These are phyloP conservation scores for Phytophthora citricola DNA, from an alignment of 352 stramenopile species.

Conservation along the genomic window DNA sequence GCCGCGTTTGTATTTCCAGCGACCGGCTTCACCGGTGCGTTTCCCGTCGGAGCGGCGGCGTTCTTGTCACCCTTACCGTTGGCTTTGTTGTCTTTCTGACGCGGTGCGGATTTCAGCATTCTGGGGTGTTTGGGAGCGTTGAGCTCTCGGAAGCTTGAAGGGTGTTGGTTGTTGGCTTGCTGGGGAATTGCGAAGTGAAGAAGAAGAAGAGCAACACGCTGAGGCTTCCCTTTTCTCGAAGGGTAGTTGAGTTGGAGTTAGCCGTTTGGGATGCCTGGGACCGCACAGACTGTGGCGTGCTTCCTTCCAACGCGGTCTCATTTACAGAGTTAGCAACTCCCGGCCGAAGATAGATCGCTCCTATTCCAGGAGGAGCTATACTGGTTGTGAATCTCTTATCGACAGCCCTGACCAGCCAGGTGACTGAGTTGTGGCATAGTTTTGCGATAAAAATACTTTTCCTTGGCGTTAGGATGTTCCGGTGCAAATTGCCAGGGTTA, in stretches of 20 bases:
- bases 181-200: conserved; percentile 20
- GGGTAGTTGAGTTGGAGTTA: background rate
- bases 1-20: conserved; percentile 6
- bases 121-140: background rate
- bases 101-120: conserved; percentile 17
- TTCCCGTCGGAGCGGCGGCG: background rate
- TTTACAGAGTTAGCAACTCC: too few species aligned
- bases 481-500: background rate
- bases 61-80: conserved; percentile 7
- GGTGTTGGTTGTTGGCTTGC: conserved; percentile 4
- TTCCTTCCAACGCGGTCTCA: too few species aligned
- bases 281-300: too few species aligned
- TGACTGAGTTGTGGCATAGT: too few species aligned
- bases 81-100: conserved; percentile 14
- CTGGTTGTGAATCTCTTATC: too few species aligned
- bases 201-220: background rate
- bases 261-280: too few species aligned
- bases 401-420: too few species aligned
- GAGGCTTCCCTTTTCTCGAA: background rate
- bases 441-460: too few species aligned
- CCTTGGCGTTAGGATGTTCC: too few species aligned
- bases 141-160: conserved; percentile 1
- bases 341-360: too few species aligned
- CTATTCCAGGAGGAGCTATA: too few species aligned
- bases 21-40: background rate